Evolutionary conservation across 2,329 filamentous ascomycete genomes (phyloP).

Genomic region (Colletotrichum sojae): DNA sequence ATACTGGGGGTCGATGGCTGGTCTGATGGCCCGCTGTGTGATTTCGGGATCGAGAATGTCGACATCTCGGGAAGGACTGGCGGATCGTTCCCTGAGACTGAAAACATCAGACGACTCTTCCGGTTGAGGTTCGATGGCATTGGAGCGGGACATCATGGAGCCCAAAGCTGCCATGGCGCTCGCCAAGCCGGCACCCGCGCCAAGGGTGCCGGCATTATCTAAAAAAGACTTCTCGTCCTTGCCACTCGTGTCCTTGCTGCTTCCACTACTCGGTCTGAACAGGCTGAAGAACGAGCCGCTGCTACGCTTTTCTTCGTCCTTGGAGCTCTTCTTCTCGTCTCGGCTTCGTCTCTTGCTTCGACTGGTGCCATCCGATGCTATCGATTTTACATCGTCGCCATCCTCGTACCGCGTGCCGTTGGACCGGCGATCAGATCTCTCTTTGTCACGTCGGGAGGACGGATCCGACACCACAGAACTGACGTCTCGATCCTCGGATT

Average conservation of each 20-base stretch:
- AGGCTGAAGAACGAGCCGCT: constrained; percentile 64
- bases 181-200: constrained; percentile 77
- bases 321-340: constrained; percentile 54
- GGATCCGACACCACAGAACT: constrained; percentile 65
- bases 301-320: constrained; percentile 56
- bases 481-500: constrained; percentile 59
- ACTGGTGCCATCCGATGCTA: constrained; percentile 49
- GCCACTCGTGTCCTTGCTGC: constrained; percentile 51
- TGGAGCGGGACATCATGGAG: constrained; percentile 57
- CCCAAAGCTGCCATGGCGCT: constrained; percentile 61
- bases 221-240: constrained; percentile 70
- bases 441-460: constrained; percentile 48
- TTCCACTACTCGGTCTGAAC: constrained; percentile 59
- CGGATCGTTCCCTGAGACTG: constrained; percentile 14
- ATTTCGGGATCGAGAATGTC: constrained; percentile 71
- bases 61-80: constrained; percentile 43
- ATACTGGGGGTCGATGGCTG: constrained; percentile 76
- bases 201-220: constrained; percentile 79
- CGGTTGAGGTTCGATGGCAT: constrained; percentile 62
- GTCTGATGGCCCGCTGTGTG: constrained; percentile 70
- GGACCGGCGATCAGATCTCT: constrained; percentile 54
- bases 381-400: constrained; percentile 62
- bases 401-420: constrained; percentile 59
- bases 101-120: constrained; percentile 48
- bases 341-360: constrained; percentile 49